Base-by-base conservation (phyloP, 2,329 filamentous ascomycete genomes). In the Cladosporium sp. region DNA sequence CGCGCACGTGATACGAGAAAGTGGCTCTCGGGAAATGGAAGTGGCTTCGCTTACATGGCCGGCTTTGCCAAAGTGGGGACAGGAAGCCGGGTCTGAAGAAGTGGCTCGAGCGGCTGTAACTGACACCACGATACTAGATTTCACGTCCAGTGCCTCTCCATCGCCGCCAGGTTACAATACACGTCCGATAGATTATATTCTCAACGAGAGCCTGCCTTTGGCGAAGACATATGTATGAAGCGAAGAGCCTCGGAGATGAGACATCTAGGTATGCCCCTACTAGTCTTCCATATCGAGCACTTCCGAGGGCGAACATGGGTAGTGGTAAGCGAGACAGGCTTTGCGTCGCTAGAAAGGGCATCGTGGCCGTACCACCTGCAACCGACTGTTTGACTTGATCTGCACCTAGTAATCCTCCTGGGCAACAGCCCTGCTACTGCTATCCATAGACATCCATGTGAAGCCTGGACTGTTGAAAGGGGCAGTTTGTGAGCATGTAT, bases 401-500 rank as follows among this genome's bases (percentile, higher is more conserved):
- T 62, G 56, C 62, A 58, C 65, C 62, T 65, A 67, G 62, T 18
- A 64, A n/a, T 52, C n/a, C 33, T 61, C 56, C 37, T 49, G 21
- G 10, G 28, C n/a, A 60, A 14, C 53, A 58, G 11, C 37, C 49
- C 12, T 66, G 46, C 29, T 37, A 44, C 12, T 64, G 46, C 29
- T 49, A 44, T 33, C 35, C 62, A 67, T n/a, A 61, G 49, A 65
- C 50, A 49, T 29, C 65, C 57, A 57, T 62, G 49, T 46, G 18
- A 57, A 62, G 50, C 50, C 57, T 62, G 50, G 53, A 29, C 49
- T 50, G 35, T 67, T 8, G 35, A 65, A 62, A 64, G 62, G 62
- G 52, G 62, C 16, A 62, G 57, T 50, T 62, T 46, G 8, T 67
- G 62, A 62, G 46, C 28, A 67, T 49, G 28, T 67, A 65, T 65